Evolutionary conservation across 257 asterid genomes (phyloP).

Genomic region (Catharanthus roseus): DNA sequence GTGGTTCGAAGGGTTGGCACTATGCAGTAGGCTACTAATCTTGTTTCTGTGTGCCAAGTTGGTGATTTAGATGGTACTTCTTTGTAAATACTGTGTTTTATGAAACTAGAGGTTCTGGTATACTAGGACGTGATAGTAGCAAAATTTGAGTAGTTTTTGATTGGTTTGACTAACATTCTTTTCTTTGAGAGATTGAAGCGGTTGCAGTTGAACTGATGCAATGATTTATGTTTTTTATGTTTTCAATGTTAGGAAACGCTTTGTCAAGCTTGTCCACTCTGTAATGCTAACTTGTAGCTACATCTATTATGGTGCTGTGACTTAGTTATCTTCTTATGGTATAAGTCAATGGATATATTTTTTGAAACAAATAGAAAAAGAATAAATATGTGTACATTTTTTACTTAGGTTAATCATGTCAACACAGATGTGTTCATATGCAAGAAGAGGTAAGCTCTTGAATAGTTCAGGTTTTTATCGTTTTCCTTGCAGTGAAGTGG

Average conservation of each 20-base stretch:
- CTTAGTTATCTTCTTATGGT: background rate
- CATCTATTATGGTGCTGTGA: background rate
- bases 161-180: background rate
- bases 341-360: background rate
- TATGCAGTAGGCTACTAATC: too few relatives aligned
- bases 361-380: background rate
- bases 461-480: background rate
- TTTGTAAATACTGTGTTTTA: background rate
- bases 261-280: background rate
- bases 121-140: background rate
- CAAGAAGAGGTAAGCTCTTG: background rate
- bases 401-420: background rate
- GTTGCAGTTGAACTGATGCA: background rate
- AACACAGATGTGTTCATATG: background rate
- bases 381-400: background rate
- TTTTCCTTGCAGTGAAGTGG: background rate
- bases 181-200: background rate
- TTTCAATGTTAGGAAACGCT: background rate
- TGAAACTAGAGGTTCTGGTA: background rate
- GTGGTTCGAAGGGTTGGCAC: background rate
- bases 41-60: background rate
- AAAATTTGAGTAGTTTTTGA: background rate
- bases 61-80: background rate
- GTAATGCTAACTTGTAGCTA: background rate
- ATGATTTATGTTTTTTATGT: background rate